Percentiles rank a stretch among this genome's conserved stretches.
These are phyloP conservation scores for Suillus tomentosus DNA, from an alignment of 768 basidiomycete genomes.

Conservation along the genomic window DNA sequence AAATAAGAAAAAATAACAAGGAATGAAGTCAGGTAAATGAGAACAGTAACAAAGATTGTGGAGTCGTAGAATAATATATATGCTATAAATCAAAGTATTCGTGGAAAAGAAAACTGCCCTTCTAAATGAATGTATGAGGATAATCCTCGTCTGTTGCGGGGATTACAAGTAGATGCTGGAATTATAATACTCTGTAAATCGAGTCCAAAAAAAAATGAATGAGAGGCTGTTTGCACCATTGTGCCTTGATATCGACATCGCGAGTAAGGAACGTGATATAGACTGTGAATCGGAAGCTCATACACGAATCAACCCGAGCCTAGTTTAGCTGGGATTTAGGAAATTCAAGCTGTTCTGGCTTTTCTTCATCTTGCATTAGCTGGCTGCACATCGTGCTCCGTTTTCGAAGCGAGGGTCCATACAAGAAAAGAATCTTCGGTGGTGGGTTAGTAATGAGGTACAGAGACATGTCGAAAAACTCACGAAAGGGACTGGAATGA, in stretches of 20 bases:
- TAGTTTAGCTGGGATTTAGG: not conserved
- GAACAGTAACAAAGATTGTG: not conserved
- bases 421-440: conserved; percentile 32
- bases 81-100: not conserved
- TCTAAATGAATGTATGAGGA: not conserved
- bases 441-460: not conserved
- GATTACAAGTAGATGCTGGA: not conserved
- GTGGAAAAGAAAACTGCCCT: not conserved
- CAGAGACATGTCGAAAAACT: conserved; percentile 16
- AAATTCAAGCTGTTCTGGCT: not conserved
- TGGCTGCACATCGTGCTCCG: conserved; percentile 24
- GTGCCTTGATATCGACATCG: not conserved
- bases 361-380: conserved; percentile 15
- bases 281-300: not conserved
- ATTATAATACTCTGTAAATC: not conserved
- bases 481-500: conserved; percentile 62
- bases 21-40: not conserved
- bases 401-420: conserved; percentile 30
- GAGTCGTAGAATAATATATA: not conserved
- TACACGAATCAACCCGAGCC: not conserved
- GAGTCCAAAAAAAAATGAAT: conserved; percentile 8
- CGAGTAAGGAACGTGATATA: not conserved
- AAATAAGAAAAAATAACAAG: not conserved
- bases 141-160: not conserved
- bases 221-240: conserved; percentile 6